A percentile compares a stretch with the other conserved stretches of the same genome.
Evolutionary conservation across 163 green algal genomes (phyloP).

Genomic region (Scenedesmus sp.): DNA sequence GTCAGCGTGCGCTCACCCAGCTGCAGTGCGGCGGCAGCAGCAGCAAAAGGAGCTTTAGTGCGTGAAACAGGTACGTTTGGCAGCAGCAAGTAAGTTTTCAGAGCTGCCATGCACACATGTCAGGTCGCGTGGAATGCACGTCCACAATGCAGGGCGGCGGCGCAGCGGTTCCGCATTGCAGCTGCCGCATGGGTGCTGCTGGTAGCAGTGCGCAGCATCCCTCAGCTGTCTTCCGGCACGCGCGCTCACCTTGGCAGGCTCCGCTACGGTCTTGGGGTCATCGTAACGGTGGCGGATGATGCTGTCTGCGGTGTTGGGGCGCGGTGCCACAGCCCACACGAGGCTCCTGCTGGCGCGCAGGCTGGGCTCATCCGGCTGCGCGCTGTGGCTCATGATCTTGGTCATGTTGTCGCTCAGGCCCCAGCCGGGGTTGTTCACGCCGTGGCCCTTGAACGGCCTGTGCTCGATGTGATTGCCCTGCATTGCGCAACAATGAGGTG

Average conservation of each 20-base stretch:
- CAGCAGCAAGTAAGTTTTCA: neutral
- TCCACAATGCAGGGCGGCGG: too few relatives aligned
- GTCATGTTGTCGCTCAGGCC: conserved; percentile 10
- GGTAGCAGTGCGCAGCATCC: neutral
- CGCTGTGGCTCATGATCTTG: neutral
- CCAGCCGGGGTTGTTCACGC: conserved; percentile 23
- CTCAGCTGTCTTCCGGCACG: too few relatives aligned
- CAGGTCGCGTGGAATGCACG: too few relatives aligned
- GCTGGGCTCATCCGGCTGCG: neutral
- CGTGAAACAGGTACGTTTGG: neutral
- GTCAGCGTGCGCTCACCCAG: conserved; percentile 1
- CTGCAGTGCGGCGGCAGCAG: neutral
- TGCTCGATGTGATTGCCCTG: neutral
- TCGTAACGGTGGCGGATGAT: conserved; percentile 38
- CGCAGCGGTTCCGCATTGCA: too few relatives aligned
- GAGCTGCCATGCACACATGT: too few relatives aligned
- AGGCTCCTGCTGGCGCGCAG: neutral
- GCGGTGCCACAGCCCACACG: conserved; percentile 4
- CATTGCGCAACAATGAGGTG: neutral
- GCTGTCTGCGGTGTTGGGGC: neutral
- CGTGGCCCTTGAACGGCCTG: neutral
- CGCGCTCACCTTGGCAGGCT: conserved; percentile 22
- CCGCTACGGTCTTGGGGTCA: neutral
- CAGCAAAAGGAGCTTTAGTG: neutral
- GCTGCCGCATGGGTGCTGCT: too few relatives aligned